A percentile compares a stretch with the other conserved stretches of the same genome.
phyloP scores from a whole-genome alignment of 805 yeast species.

The Candida ascalaphidarum region DNA sequence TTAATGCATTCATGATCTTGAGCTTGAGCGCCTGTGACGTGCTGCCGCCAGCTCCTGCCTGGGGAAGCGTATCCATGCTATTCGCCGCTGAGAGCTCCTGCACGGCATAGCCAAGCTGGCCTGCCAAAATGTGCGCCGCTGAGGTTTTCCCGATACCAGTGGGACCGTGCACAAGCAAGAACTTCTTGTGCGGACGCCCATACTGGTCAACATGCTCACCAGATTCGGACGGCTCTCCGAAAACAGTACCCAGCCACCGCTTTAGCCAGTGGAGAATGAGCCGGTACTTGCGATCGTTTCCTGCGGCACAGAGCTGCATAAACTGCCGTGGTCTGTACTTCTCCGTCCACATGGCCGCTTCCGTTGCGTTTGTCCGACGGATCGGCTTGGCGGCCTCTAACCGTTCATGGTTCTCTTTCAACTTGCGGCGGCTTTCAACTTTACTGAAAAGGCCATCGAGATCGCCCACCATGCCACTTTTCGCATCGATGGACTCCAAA shows the following conservation, averaged over 20 bases:
- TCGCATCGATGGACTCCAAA: not conserved
- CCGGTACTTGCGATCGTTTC: conserved; percentile 35
- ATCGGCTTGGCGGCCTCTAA: not conserved
- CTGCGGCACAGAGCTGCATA: conserved; percentile 32
- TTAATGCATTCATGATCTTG: conserved; percentile 46
- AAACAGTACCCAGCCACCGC: conserved; percentile 28
- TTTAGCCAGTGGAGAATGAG: conserved; percentile 30
- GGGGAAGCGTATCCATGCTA: conserved; percentile 28
- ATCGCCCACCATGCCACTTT: not conserved
- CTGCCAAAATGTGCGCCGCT: conserved; percentile 76
- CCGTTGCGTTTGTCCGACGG: not conserved
- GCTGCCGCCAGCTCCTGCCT: conserved; percentile 8
- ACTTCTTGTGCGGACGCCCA: conserved; percentile 39
- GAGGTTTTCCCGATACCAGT: conserved; percentile 93
- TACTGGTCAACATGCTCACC: conserved; percentile 13
- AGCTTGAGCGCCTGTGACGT: conserved; percentile 20
- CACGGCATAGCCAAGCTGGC: conserved; percentile 70
- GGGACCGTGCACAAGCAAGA: conserved; percentile 80
- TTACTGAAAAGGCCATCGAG: not conserved
- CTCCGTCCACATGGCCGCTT: conserved; percentile 25
- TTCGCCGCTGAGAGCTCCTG: conserved; percentile 76
- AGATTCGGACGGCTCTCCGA: conserved; percentile 8
- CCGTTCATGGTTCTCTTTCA: not conserved
- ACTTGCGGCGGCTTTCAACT: not conserved
- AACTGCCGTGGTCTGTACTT: conserved; percentile 29